These are phyloP conservation scores for Melocanna baccifera DNA, from an alignment of 176 grass and related monocot species.

Conservation along the genomic window DNA sequence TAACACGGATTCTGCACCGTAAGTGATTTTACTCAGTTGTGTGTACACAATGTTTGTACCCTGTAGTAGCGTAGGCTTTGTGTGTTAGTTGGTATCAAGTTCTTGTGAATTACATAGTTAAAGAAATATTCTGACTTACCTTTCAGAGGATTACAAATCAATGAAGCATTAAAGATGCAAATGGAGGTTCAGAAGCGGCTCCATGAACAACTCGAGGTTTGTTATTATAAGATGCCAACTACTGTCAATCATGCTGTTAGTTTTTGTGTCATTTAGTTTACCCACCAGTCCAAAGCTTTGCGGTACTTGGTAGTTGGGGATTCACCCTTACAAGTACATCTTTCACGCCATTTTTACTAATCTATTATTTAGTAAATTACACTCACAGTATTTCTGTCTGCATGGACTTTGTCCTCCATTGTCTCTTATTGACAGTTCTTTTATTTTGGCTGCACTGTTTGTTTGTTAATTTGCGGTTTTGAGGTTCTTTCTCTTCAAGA, in stretches of 20 bases:
- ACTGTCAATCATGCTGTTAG: neutral
- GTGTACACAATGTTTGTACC: neutral
- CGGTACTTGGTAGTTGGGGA: neutral
- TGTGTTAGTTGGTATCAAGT: neutral
- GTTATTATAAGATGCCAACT: neutral
- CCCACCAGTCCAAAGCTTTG: neutral
- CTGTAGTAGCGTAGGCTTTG: neutral
- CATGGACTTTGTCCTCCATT: neutral
- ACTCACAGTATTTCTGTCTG: neutral
- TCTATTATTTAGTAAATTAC: neutral
- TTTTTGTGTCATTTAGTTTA: neutral
- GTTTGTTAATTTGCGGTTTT: neutral
- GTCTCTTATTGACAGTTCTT: neutral
- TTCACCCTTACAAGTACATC: neutral
- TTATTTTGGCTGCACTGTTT: neutral
- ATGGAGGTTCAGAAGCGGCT: constrained; percentile 98
- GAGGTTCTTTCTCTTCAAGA: neutral
- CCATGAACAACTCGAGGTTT: constrained; percentile 94
- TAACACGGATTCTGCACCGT: constrained; percentile 73
- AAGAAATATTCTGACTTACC: constrained; percentile 26
- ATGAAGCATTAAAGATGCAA: constrained; percentile 89
- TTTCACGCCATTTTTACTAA: neutral
- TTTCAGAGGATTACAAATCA: constrained; percentile 79
- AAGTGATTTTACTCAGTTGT: constrained; percentile 37
- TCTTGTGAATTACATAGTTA: neutral